phyloP scores from a whole-genome alignment of 345 rosid genomes.

The Microcos paniculata region DNA sequence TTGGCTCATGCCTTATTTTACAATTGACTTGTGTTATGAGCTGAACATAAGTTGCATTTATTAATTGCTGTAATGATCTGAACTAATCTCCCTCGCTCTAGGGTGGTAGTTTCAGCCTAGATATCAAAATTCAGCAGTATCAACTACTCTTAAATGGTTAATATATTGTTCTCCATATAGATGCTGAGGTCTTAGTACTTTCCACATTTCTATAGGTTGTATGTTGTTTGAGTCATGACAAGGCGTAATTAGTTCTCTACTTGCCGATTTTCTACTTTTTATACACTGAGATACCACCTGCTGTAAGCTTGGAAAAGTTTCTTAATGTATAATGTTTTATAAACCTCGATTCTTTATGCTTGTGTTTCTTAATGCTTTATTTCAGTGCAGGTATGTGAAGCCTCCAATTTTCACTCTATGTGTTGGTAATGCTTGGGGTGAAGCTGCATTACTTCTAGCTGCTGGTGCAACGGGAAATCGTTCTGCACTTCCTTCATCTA shows the following conservation, averaged over 20 bases:
- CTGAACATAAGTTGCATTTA: neutral
- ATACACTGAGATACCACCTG: neutral
- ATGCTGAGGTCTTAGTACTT: neutral
- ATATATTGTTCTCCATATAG: constrained; percentile 5
- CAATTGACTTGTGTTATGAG: neutral
- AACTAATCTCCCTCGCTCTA: neutral
- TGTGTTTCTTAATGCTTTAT: constrained; percentile 11
- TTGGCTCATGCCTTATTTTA: constrained; percentile 8
- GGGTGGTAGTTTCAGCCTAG: neutral
- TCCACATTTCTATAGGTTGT: neutral
- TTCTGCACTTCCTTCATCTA: constrained; percentile 66
- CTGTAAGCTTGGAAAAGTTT: constrained; percentile 12
- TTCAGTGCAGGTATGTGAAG: constrained; percentile 50
- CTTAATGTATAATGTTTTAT: neutral
- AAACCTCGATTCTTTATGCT: neutral
- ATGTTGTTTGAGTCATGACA: neutral
- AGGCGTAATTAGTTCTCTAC: constrained; percentile 4
- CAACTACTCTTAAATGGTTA: neutral
- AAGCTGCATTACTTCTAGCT: constrained; percentile 88
- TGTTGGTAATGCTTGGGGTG: constrained; percentile 99
- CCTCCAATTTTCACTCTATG: constrained; percentile 36
- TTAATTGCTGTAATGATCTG: neutral
- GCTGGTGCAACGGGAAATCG: constrained; percentile 67
- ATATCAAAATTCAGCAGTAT: neutral
- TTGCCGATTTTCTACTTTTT: neutral